Evolutionary conservation across 1,284 basidiomycete species (phyloP), one percentile per base, ranked within the genome.

Genomic region (Moniliophthora roreri): DNA sequence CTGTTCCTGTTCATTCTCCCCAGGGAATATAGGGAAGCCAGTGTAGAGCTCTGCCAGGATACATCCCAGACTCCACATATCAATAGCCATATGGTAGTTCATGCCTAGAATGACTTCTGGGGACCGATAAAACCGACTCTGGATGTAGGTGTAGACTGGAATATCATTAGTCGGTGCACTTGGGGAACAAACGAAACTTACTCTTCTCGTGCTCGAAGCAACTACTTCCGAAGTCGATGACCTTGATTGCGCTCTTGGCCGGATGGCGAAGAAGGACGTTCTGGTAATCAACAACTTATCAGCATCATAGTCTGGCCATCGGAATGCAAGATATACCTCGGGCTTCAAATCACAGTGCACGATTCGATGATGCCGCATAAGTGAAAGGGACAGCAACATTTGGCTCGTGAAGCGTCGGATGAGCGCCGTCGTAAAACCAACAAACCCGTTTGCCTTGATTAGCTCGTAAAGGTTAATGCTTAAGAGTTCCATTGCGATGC

Each of bases 331-430:
- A 24, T 36, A 48, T 59, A 89, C 93, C 84, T 99, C 97, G 15
- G 97, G 97, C 73, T 99, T 99, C 60, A 99, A 76, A 74, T 99
- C 97, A 65, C 97, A 99, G 69, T 99, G 97, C n/a, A 99, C 97
- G 57, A 99, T 94, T 47, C 93, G 87, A 73, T 98, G 95, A 60
- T 96, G 93, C 24, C 95, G 84, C 89, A 99, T 95, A 51, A 99
- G 77, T 39, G 88, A 85, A 34, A 99, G 78, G 3, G 94, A 95
- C 66, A 90, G 74, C 34, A 99, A 79, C 85, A 98, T 96, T 73
- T 99, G 97, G 56, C 83, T 89, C 11, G 96, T 97, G 74, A 99
- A 99, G 16, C 97, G 87, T 35, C 96, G 87, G 62, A 99, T 98
- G 47, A 99, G 79, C 9, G 83, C 84, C 0, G 96, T 98, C 26